Evolutionary conservation across 2,329 filamentous ascomycete genomes (phyloP).

Genomic region (Calonectria multiphialidica): DNA sequence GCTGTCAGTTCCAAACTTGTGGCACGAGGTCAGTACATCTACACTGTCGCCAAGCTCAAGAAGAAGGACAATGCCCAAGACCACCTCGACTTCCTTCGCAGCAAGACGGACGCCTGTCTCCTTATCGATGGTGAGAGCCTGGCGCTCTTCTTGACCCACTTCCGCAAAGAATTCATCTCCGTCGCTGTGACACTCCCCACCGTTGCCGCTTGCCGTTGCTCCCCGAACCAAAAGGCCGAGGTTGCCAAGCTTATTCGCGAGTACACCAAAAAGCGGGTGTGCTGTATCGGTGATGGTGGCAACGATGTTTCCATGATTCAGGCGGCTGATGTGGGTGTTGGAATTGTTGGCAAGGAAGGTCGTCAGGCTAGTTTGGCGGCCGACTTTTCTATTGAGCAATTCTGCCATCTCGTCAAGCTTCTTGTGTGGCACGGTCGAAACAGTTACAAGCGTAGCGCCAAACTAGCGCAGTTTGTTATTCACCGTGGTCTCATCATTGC

Average conservation of each 20-base stretch:
- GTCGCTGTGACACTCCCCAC: constrained; percentile 89
- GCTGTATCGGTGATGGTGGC: constrained; percentile 97
- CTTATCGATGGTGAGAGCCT: constrained; percentile 96
- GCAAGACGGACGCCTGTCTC: constrained; percentile 87
- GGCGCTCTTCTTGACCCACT: constrained; percentile 84
- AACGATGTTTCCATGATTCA: constrained; percentile 99
- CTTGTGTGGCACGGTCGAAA: constrained; percentile 99
- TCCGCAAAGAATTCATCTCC: constrained; percentile 87
- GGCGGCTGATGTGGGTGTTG: constrained; percentile 96
- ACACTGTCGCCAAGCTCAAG: constrained; percentile 88
- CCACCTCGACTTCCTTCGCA: constrained; percentile 87
- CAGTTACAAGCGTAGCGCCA: constrained; percentile 95
- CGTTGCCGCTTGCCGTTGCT: constrained; percentile 96
- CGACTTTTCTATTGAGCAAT: constrained; percentile 96
- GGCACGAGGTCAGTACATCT: constrained; percentile 92
- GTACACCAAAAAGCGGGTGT: constrained; percentile 93
- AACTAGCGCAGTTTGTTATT: constrained; percentile 97
- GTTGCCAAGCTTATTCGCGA: constrained; percentile 90
- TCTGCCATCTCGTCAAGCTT: constrained; percentile 93
- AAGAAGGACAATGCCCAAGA: constrained; percentile 88
- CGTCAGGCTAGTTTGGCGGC: constrained; percentile 94
- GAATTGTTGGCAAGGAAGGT: constrained; percentile 98
- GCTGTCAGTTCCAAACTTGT: constrained; percentile 96
- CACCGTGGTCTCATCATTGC: constrained; percentile 95
- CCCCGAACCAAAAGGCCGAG: constrained; percentile 96